Conservation (phyloP, 2,329 filamentous ascomycete species). For the Aspergillus sojae region DNA sequence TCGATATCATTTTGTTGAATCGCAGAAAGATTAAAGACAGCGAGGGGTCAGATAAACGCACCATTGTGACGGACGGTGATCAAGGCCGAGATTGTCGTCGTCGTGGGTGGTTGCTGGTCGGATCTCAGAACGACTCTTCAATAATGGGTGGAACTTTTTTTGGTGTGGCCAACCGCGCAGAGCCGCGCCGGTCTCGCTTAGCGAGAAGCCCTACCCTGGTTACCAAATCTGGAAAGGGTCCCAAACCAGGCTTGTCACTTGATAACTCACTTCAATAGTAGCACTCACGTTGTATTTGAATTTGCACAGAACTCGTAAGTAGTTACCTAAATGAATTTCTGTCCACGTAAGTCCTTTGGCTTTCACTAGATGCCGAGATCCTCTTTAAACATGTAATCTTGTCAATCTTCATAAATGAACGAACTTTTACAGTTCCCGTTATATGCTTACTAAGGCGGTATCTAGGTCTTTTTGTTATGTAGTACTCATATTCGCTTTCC, state of each 20-base stretch:
- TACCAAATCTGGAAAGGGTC: slow-evolving; percentile 30
- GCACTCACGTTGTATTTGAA: background rate
- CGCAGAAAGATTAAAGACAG: slow-evolving; percentile 10
- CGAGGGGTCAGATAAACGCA: slow-evolving; percentile 36
- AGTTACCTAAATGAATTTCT: background rate
- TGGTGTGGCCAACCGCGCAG: slow-evolving; percentile 45
- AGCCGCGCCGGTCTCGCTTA: slow-evolving; percentile 47
- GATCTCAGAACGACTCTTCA: slow-evolving; percentile 45
- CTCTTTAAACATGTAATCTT: background rate
- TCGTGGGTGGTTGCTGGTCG: slow-evolving; percentile 49
- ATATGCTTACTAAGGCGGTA: background rate
- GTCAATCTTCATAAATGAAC: background rate
- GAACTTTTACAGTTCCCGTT: background rate
- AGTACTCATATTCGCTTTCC: too few species aligned
- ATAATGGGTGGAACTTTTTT: slow-evolving; percentile 44
- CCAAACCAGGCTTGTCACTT: background rate
- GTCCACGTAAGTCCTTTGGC: background rate
- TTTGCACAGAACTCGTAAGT: background rate
- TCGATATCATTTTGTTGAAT: slow-evolving; percentile 21
- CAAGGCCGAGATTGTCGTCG: slow-evolving; percentile 50
- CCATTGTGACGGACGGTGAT: slow-evolving; percentile 58
- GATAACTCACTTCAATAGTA: background rate
- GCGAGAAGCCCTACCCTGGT: slow-evolving; percentile 43
- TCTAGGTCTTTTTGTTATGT: background rate
- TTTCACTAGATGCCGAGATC: background rate